Conservation (phyloP, 306 rosid genomes). For the Fagus sylvatica region DNA sequence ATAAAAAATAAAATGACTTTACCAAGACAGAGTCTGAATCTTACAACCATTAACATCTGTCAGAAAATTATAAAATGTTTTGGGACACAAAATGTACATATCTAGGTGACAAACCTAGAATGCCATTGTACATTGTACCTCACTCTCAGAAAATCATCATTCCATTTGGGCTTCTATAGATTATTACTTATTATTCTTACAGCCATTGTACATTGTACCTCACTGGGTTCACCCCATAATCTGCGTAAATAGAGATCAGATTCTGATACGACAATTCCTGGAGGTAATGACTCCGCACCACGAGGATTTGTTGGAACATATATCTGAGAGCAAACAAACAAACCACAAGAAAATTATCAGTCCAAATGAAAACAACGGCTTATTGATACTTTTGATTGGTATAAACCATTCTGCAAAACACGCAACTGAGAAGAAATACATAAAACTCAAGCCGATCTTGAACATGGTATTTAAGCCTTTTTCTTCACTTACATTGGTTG, state of each 20-base stretch:
- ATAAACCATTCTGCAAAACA: not conserved
- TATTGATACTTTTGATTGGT: not conserved
- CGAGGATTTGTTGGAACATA: conserved; percentile 83
- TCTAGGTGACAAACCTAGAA: not conserved
- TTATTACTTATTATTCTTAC: not conserved
- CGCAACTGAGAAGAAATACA: not conserved
- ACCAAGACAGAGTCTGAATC: not conserved
- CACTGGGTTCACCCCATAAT: conserved; percentile 96
- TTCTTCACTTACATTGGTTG: no score
- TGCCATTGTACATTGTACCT: not conserved
- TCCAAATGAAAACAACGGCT: not conserved
- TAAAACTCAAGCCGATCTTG: not conserved
- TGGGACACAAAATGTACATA: not conserved
- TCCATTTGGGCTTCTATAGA: not conserved
- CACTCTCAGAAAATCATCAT: not conserved
- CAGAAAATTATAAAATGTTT: not conserved
- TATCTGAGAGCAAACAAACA: conserved; percentile 46
- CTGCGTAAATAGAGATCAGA: conserved; percentile 84
- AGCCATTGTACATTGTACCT: conserved; percentile 53
- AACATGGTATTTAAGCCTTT: no score
- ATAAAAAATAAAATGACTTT: not conserved
- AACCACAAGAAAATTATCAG: not conserved
- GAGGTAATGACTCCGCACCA: conserved; percentile 92
- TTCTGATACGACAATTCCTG: conserved; percentile 77
- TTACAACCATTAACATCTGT: not conserved